Evolutionary conservation across 495 filamentous ascomycete genomes (phyloP).

Genomic region (Lindgomyces ingoldianus): DNA sequence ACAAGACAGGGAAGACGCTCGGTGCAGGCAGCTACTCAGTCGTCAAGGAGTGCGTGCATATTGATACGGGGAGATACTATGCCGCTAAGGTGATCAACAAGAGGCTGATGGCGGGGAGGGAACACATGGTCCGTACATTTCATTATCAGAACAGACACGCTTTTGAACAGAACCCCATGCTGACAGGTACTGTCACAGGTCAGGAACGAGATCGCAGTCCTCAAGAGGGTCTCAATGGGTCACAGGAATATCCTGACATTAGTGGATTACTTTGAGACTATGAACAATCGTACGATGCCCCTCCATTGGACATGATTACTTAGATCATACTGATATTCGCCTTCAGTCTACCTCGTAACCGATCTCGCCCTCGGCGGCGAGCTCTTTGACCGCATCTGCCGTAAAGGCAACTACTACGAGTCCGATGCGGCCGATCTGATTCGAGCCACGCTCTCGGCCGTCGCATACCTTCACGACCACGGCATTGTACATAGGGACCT

Average conservation of each 20-base stretch:
- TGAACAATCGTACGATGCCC: constrained; percentile 76
- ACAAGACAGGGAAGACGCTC: constrained; percentile 98
- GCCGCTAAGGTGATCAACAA: constrained; percentile 99
- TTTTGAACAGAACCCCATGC: background rate
- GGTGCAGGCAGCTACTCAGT: constrained; percentile 97
- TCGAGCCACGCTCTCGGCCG: constrained; percentile 91
- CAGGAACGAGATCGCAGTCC: constrained; percentile 94
- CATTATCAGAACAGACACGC: background rate
- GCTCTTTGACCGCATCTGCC: constrained; percentile 96
- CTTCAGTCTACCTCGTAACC: constrained; percentile 89
- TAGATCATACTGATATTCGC: background rate
- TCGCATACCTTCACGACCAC: constrained; percentile 96
- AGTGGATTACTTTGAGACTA: constrained; percentile 98
- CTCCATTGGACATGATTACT: background rate
- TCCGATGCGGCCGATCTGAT: constrained; percentile 94
- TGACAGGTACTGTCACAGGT: constrained; percentile 57
- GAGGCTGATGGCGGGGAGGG: constrained; percentile 91
- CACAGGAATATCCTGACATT: constrained; percentile 97
- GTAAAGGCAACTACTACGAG: constrained; percentile 97
- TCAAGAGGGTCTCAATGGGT: constrained; percentile 96
- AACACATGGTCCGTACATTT: constrained; percentile 81
- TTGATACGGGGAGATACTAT: constrained; percentile 97
- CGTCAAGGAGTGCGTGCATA: constrained; percentile 99
- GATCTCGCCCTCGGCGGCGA: constrained; percentile 96
- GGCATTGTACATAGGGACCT: constrained; percentile 92